phyloP scores from a whole-genome alignment of 2,329 filamentous ascomycete species.

The Huntiella decipiens region DNA sequence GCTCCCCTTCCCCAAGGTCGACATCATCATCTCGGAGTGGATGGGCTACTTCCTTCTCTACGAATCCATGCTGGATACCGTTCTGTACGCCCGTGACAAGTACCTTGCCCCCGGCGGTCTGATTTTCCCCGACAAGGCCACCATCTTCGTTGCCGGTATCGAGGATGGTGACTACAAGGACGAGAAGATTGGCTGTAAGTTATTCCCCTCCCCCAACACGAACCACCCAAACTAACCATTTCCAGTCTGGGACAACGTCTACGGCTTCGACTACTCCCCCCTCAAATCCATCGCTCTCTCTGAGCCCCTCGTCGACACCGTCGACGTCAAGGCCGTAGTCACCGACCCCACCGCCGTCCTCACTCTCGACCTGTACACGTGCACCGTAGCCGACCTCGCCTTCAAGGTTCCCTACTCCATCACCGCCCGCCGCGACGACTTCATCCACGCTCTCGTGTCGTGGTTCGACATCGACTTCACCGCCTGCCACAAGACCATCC shows the following conservation, averaged over 20 bases:
- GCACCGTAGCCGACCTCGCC: slow-evolving; percentile 62
- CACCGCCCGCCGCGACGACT: slow-evolving; percentile 66
- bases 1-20: slow-evolving; percentile 83
- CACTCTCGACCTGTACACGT: slow-evolving; percentile 83
- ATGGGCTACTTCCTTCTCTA: slow-evolving; percentile 99
- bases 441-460: slow-evolving; percentile 85
- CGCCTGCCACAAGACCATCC: slow-evolving; percentile 92
- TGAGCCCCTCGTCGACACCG: slow-evolving; percentile 91
- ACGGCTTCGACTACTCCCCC: slow-evolving; percentile 90
- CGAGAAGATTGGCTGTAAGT: slow-evolving; percentile 96
- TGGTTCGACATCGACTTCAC: slow-evolving; percentile 99
- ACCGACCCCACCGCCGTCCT: slow-evolving; percentile 76
- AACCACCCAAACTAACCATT: slow-evolving; percentile 4
- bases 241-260: slow-evolving; percentile 96
- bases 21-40: slow-evolving; percentile 99
- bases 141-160: slow-evolving; percentile 89
- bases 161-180: slow-evolving; percentile 99
- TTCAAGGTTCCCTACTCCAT: slow-evolving; percentile 68
- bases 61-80: slow-evolving; percentile 97
- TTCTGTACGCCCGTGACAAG: slow-evolving; percentile 84
- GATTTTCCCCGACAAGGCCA: slow-evolving; percentile 98
- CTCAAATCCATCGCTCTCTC: slow-evolving; percentile 86
- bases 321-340: slow-evolving; percentile 91
- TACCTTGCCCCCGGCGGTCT: slow-evolving; percentile 74
- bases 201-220: neutral